Percentiles rank a stretch among this genome's conserved stretches.
Evolutionary conservation across 2,329 filamentous ascomycete genomes (phyloP).

Genomic region (Penicillium rolfsii): DNA sequence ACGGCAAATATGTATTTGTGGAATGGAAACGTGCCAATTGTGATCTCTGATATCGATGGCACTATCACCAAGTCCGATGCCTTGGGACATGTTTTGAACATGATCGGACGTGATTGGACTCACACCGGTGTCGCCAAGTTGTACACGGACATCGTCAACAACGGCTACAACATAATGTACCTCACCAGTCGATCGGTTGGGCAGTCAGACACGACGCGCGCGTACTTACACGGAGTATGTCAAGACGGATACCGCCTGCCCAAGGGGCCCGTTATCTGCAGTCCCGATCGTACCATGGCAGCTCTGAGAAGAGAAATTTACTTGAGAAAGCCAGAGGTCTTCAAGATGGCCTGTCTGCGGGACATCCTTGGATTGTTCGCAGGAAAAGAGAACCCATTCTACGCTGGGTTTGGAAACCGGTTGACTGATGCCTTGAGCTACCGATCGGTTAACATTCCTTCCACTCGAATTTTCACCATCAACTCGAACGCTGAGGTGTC

Average conservation of each 20-base stretch:
- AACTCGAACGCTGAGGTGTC: slow-evolving; percentile 97
- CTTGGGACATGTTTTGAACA: slow-evolving; percentile 89
- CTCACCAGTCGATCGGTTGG: slow-evolving; percentile 92
- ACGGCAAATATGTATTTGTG: slow-evolving; percentile 92
- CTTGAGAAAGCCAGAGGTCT: slow-evolving; percentile 93
- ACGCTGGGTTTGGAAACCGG: slow-evolving; percentile 95
- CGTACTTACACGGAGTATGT: slow-evolving; percentile 84
- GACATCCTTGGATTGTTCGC: slow-evolving; percentile 91
- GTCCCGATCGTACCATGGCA: slow-evolving; percentile 91
- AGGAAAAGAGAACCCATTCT: slow-evolving; percentile 78
- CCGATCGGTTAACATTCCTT: slow-evolving; percentile 91
- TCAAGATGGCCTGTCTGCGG: slow-evolving; percentile 97
- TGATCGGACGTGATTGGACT: slow-evolving; percentile 97
- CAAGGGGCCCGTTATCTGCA: slow-evolving; percentile 90
- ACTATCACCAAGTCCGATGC: slow-evolving; percentile 98
- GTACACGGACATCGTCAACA: slow-evolving; percentile 91
- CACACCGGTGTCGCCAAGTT: slow-evolving; percentile 95
- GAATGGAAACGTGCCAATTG: slow-evolving; percentile 87
- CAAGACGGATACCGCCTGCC: slow-evolving; percentile 88
- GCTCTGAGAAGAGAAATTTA: slow-evolving; percentile 91
- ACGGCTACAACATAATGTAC: slow-evolving; percentile 99
- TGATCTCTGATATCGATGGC: slow-evolving; percentile 97
- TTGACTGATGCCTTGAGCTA: slow-evolving; percentile 96
- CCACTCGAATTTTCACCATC: slow-evolving; percentile 95
- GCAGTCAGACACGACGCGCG: slow-evolving; percentile 84